Conservation (phyloP, 768 basidiomycete species). For the Panus rudis region DNA sequence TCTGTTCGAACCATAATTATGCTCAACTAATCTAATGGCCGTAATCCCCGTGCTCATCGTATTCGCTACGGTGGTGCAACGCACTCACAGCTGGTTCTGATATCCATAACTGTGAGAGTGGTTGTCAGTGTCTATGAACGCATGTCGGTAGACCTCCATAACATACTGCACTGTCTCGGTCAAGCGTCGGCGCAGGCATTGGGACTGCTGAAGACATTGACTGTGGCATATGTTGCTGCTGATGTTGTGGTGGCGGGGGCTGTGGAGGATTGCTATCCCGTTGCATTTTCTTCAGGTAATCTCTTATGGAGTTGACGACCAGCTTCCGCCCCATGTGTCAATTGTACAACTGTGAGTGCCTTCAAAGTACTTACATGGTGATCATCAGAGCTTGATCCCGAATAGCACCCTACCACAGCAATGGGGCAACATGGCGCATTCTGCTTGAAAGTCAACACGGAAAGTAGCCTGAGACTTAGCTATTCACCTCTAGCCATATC, state of each 20-base stretch:
- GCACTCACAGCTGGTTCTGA: slow-evolving; percentile 24
- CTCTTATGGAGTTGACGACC: slow-evolving; percentile 56
- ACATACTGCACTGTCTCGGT: slow-evolving; percentile 14
- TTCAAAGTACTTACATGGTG: slow-evolving; percentile 49
- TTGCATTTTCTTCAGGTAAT: slow-evolving; percentile 59
- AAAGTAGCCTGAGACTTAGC: not conserved
- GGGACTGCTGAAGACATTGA: slow-evolving; percentile 8
- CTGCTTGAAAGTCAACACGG: slow-evolving; percentile 28
- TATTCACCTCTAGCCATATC: slow-evolving; percentile 68
- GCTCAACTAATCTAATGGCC: not conserved
- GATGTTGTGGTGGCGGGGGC: slow-evolving; percentile 4
- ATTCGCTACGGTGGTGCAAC: slow-evolving; percentile 22
- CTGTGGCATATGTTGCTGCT: too few relatives aligned
- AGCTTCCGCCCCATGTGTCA: slow-evolving; percentile 34
- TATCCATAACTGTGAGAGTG: slow-evolving; percentile 25
- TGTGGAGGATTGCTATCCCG: slow-evolving; percentile 14
- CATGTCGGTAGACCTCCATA: slow-evolving; percentile 6
- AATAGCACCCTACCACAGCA: slow-evolving; percentile 71
- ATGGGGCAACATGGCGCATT: slow-evolving; percentile 82
- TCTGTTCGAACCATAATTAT: slow-evolving; percentile 8
- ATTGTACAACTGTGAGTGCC: not conserved
- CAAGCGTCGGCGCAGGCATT: slow-evolving; percentile 14
- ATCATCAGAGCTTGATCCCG: slow-evolving; percentile 75
- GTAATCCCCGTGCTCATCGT: slow-evolving; percentile 26
- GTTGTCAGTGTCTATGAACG: not conserved